Evolutionary conservation across 2,329 filamentous ascomycete genomes (phyloP).

Genomic region (Chaetomium sp.): DNA sequence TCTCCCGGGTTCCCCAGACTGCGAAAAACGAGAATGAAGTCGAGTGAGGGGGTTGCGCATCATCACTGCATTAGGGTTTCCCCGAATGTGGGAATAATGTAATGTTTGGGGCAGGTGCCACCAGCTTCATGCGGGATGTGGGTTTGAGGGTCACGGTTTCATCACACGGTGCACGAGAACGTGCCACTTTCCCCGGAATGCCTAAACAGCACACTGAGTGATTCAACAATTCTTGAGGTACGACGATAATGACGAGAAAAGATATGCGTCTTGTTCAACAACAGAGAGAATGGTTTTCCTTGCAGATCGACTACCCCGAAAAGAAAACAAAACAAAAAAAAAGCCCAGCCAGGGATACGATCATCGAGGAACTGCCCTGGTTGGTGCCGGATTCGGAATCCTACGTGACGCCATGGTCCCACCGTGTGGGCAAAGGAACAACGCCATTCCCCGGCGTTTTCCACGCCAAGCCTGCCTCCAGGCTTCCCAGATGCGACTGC

Average conservation of each 20-base stretch:
- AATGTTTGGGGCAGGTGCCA: slow-evolving; percentile 7
- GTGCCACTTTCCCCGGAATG: neutral
- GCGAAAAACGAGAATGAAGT: neutral
- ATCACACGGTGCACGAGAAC: neutral
- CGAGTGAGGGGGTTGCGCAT: neutral
- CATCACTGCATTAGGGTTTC: slow-evolving; percentile 6
- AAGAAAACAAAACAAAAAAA: neutral
- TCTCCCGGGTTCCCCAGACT: slow-evolving; percentile 5
- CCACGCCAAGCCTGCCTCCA: slow-evolving; percentile 14
- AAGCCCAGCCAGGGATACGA: neutral
- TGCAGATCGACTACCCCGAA: neutral
- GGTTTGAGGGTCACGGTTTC: neutral
- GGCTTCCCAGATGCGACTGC: slow-evolving; percentile 5
- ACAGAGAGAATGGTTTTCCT: neutral
- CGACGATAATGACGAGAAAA: neutral
- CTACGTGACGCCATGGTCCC: slow-evolving; percentile 17
- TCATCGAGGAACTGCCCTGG: neutral
- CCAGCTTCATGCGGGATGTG: slow-evolving; percentile 7
- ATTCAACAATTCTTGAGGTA: neutral
- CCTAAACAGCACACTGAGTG: neutral
- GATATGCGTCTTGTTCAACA: neutral
- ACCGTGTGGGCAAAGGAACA: slow-evolving; percentile 3
- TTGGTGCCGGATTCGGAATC: neutral
- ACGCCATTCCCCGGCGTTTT: slow-evolving; percentile 7
- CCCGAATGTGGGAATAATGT: neutral